Base-by-base conservation (phyloP, 345 rosid genomes). In the Bretschneidera sinensis region DNA sequence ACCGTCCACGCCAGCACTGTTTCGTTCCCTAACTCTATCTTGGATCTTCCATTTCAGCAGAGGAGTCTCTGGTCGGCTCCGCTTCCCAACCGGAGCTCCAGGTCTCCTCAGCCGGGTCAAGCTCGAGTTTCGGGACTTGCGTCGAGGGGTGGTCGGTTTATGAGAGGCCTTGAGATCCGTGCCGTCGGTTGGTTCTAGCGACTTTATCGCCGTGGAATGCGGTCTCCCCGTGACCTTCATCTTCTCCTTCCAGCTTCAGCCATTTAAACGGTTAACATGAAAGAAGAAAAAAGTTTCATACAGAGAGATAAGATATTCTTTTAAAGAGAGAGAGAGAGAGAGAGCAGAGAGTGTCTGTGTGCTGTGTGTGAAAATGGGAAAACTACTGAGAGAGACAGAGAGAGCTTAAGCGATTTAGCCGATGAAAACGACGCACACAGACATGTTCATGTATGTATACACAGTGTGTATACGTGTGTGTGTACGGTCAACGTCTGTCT, bases 61-160 rank as follows among this genome's bases (percentile, higher is more conserved):
- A 2, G 97, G 96, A 17, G 99, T 94, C 74, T 86, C 95, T 0
- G 92, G 95, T 17, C 96, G 70, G 65, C 88, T 82, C 64, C 92
- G 57, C 9, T 72, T 75, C 48, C 89, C 86, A 2, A 64, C 60
- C 9, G 83, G 52, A 68, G 70, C 67, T 23, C 76, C 83, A 19
- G 79, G 65, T 74, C 83, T 80, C 71, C 66, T 80, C 60, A 71
- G 63, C 57, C 88, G 81, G 64, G 76, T 70, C 71, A 85, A 68
- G 47, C 79, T 77, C 56, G 69, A 79, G 57, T 79, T 84, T 59
- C 76, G 60, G 21, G 80, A 64, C 69, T 72, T 80, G 60, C 89
- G 83, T 54, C 77, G 64, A 47, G 70, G 78, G 35, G 67, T 51
- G 2, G 80, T 65, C 17, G 71, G 70, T 68, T 66, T 64, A 6